Base-by-base conservation (phyloP, 148 eudicot genomes). In the Dianthus caryophyllus region DNA sequence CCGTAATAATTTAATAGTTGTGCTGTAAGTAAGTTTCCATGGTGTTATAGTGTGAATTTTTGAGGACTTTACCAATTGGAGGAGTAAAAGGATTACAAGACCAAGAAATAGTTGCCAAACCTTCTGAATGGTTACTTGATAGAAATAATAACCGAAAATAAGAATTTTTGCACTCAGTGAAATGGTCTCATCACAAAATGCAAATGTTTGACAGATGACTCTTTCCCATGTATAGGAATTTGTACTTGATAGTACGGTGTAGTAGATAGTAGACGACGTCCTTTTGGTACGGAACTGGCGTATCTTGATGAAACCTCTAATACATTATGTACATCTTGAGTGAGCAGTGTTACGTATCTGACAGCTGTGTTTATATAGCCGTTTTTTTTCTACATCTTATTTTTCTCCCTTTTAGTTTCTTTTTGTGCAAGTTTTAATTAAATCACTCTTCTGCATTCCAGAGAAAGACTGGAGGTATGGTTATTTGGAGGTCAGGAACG, bases 401-500 rank as follows among this genome's bases (percentile, higher is more conserved):
- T 41, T 43, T 25, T 25, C 39, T 13, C n/a, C 11, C 25, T 52
- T 20, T 25, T 31, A 48, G 53, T 44, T 71, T n/a, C n/a, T n/a
- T 61, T 47, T 27, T 51, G 16, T 49, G 51, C 54, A 64, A 71
- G 52, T 70, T 8, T 44, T 85, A 61, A 78, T 74, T 54, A 27
- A 57, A 24, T 8, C 14, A 58, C 66, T 46, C 55, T 65, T 41
- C 70, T 81, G 62, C 24, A 36, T 60, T 80, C 64, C 79, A 94
- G 98, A 90, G 91, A 73, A 94, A 85, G 87, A 94, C 98, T 17
- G 92, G 90, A 33, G 98, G 98, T 54, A 65, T 94, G 76, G 96
- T 94, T 49, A 88, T 94, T 71, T 94, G 97, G 96, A 94, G 98
- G 81, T 94, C 98, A 60, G 98, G 98, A 43, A 90, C 96, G 36